Percentiles rank a stretch among this genome's conserved stretches.
Conservation (phyloP, 1,139 yeast species). For the Yamadazyma atmosphaerica region DNA sequence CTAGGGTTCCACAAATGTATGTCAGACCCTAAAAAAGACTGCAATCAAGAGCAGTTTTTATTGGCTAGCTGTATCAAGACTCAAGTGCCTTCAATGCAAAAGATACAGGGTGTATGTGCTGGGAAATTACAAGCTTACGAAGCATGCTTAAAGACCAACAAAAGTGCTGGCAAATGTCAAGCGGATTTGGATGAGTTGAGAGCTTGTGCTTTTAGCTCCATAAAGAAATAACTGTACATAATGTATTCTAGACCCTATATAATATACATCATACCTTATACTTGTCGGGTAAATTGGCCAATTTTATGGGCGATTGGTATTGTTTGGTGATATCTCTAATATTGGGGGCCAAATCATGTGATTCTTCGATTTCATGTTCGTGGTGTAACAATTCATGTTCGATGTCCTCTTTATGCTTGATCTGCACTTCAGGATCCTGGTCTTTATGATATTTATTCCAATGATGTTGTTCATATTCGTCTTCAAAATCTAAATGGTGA, state of each 20-base stretch:
- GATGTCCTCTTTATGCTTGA: slow-evolving; percentile 83
- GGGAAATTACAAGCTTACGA: slow-evolving; percentile 60
- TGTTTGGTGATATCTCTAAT: slow-evolving; percentile 33
- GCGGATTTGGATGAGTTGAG: slow-evolving; percentile 31
- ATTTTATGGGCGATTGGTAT: slow-evolving; percentile 34
- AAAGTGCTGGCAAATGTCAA: slow-evolving; percentile 39
- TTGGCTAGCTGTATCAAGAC: slow-evolving; percentile 58
- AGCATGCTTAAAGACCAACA: slow-evolving; percentile 48
- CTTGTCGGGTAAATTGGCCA: slow-evolving; percentile 39
- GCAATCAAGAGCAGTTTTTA: slow-evolving; percentile 50
- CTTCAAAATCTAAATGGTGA: slow-evolving; percentile 92
- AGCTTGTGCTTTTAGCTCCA: slow-evolving; percentile 34
- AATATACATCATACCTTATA: slow-evolving; percentile 18
- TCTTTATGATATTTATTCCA: slow-evolving; percentile 86
- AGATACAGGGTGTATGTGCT: slow-evolving; percentile 59
- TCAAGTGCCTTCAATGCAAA: slow-evolving; percentile 63
- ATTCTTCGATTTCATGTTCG: slow-evolving; percentile 74
- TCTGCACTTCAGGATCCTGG: slow-evolving; percentile 76
- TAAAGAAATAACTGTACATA: slow-evolving; percentile 2
- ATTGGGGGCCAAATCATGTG: slow-evolving; percentile 55
- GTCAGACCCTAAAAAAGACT: slow-evolving; percentile 44
- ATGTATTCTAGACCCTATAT: not conserved
- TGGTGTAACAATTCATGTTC: slow-evolving; percentile 90
- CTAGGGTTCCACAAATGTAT: slow-evolving; percentile 67
- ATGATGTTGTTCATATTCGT: slow-evolving; percentile 92